These are phyloP conservation scores for Aquilaria malaccensis DNA, from an alignment of 345 rosid genomes.

Conservation along the genomic window DNA sequence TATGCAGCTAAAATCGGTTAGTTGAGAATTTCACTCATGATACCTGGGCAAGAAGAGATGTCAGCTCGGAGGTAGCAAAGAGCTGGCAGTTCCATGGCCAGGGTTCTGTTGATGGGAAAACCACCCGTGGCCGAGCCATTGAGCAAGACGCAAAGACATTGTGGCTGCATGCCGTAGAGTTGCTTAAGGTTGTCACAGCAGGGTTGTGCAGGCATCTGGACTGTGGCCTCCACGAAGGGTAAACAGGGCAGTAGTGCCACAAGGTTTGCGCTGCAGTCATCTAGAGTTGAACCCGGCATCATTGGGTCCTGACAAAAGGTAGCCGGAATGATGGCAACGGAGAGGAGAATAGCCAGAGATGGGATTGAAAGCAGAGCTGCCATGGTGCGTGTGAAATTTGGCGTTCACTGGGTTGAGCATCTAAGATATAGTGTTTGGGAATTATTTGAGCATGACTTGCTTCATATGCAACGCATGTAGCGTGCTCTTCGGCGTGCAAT, in stretches of 20 bases:
- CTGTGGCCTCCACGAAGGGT: conserved; percentile 59
- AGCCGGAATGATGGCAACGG: conserved; percentile 18
- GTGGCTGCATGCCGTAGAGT: conserved; percentile 41
- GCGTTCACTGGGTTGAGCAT: conserved; percentile 11
- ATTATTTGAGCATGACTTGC: conserved; percentile 35
- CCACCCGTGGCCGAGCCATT: conserved; percentile 37
- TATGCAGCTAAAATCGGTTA: neutral
- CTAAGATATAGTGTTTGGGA: conserved; percentile 23
- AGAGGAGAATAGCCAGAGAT: conserved; percentile 20
- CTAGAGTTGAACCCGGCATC: conserved; percentile 24
- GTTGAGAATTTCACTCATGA: neutral
- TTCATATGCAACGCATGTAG: conserved; percentile 34
- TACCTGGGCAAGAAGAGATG: conserved; percentile 57
- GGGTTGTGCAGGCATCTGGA: conserved; percentile 37
- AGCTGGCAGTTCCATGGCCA: conserved; percentile 50
- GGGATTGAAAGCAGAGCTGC: conserved; percentile 20
- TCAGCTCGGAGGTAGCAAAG: conserved; percentile 45
- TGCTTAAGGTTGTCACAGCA: conserved; percentile 69
- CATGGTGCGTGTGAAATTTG: conserved; percentile 15
- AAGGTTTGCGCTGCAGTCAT: conserved; percentile 46
- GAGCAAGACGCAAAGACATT: conserved; percentile 66
- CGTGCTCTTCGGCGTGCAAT: conserved; percentile 34
- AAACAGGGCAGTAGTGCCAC: conserved; percentile 60
- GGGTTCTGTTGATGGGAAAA: conserved; percentile 59
- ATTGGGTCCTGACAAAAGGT: conserved; percentile 32